Conservation (phyloP, 2,329 filamentous ascomycete genomes). For the Xenoacremonium recifei region DNA sequence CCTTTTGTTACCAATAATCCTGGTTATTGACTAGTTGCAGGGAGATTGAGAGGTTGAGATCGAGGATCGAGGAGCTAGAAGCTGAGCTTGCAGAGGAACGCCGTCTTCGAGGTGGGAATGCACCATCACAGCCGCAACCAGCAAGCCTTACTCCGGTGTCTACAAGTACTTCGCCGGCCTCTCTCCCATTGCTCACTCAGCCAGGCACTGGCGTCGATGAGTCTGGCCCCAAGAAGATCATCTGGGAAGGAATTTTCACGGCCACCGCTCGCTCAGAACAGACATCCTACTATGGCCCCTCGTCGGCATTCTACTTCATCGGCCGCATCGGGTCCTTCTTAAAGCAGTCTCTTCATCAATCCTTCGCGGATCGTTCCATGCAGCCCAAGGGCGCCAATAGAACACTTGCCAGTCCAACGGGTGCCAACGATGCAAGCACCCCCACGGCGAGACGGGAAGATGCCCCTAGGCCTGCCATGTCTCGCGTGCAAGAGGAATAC, state of each 20-base stretch:
- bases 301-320: slow-evolving; percentile 46
- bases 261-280: slow-evolving; percentile 34
- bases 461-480: slow-evolving; percentile 31
- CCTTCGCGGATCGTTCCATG: slow-evolving; percentile 11
- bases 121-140: no score
- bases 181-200: no score
- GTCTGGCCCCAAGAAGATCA: not conserved
- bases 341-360: slow-evolving; percentile 29
- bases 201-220: no score
- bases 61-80: slow-evolving; percentile 30
- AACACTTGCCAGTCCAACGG: slow-evolving; percentile 6
- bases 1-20: not conserved
- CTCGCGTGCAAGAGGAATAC: slow-evolving; percentile 42
- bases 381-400: slow-evolving; percentile 14
- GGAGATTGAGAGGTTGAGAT: slow-evolving; percentile 35
- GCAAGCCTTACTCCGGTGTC: no score
- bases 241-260: slow-evolving; percentile 33
- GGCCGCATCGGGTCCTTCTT: slow-evolving; percentile 38
- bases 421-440: not conserved
- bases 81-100: slow-evolving; percentile 11
- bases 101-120: slow-evolving; percentile 19
- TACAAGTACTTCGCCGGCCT: no score
- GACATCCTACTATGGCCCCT: slow-evolving; percentile 41
- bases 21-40: slow-evolving; percentile 6
- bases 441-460: not conserved